Base-by-base conservation (phyloP, 176 grass and related monocot species). In the Oryza meyeriana region DNA sequence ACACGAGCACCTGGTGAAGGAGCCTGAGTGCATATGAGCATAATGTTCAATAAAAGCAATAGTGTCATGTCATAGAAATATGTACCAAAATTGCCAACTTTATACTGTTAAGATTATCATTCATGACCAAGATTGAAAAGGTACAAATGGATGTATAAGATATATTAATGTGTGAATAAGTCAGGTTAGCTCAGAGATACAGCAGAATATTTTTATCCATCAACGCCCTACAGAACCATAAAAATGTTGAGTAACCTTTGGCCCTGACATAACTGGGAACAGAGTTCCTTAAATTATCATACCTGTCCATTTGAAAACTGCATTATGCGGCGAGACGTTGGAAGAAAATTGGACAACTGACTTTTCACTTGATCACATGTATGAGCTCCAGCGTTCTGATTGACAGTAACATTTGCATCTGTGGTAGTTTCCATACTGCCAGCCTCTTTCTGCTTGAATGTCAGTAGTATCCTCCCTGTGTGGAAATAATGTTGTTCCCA, bases 241-340 rank as follows among this genome's bases (percentile, higher is more conserved):
- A 45, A 29, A 71, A 41, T 30, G 17, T 63, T 16, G 81, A 67
- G 26, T 1, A 66, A 48, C 18, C 61, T 77, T 77, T 72, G 59
- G 45, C 67, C n/a, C 20, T 12, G 4, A 36, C 1, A 48, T 11
- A 52, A 72, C 18, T 36, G 62, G 9, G 52, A 32, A 66, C 10
- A 10, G 4, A 64, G 30, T 66, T 74, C 14, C 69, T 48, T 55
- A 20, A 78, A 77, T 26, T 47, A 30, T 72, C 69, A 42, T 93
- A 97, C 94, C 91, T 93, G 85, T 69, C 88, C 94, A 83, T 93
- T 97, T 28, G 94, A 97, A 84, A 97, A 97, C 64, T 97, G 94
- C 94, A 97, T 88, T 48, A 97, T 97, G 69, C 94, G 83, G 22
- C 80, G 94, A 87, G 94, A 97, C 47, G 94, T 97, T 69, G 91